Conservation (phyloP, 129 eudicot species). For the Lonicera japonica region DNA sequence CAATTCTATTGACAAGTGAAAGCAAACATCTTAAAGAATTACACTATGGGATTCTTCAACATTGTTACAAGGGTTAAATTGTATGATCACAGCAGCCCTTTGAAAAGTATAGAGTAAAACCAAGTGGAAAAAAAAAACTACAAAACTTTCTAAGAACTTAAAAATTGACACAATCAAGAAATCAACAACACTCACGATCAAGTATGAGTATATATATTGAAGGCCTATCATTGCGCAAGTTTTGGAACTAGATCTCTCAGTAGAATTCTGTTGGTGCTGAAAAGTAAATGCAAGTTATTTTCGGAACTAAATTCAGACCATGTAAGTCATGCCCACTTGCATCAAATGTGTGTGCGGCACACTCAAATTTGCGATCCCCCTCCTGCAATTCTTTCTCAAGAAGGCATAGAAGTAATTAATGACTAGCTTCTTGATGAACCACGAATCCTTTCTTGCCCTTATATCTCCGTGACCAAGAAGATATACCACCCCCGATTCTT, state of each 20-base stretch:
- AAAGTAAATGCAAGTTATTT: background rate
- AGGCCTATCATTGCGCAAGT: too few species aligned
- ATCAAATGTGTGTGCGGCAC: constrained; percentile 82
- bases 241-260: too few species aligned
- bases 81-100: too few species aligned
- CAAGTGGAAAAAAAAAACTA: too few species aligned
- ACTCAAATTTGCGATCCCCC: constrained; percentile 83
- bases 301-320: constrained; percentile 48
- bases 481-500: constrained; percentile 86
- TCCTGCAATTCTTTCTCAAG: constrained; percentile 76
- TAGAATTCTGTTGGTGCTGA: too few species aligned
- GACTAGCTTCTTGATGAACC: constrained; percentile 79
- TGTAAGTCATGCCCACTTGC: constrained; percentile 85
- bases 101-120: too few species aligned
- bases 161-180: background rate
- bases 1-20: too few species aligned
- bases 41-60: too few species aligned
- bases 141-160: too few species aligned
- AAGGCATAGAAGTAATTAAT: constrained; percentile 88
- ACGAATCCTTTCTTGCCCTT: constrained; percentile 87
- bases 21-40: too few species aligned
- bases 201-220: background rate
- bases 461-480: constrained; percentile 93
- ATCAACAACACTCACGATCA: background rate
- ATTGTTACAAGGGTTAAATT: too few species aligned